These are phyloP conservation scores for Micractinium conductrix DNA, from an alignment of 139 green algal genomes.

Conservation along the genomic window DNA sequence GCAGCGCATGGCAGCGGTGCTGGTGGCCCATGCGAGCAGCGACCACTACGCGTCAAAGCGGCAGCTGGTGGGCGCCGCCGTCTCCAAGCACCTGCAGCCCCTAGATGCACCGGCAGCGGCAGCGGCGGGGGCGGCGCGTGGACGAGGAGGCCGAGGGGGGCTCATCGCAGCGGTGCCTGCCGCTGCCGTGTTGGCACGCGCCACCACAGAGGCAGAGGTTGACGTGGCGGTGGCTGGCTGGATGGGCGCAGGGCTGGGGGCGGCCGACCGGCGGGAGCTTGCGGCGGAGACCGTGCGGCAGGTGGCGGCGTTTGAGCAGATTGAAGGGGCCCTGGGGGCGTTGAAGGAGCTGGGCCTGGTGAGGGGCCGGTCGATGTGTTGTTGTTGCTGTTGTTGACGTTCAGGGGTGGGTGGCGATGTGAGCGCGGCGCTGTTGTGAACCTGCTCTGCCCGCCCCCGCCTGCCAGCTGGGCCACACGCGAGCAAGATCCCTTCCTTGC, in stretches of 20 bases:
- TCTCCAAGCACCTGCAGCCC: not conserved
- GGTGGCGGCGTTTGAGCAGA: conserved; percentile 20
- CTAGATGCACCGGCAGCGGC: not conserved
- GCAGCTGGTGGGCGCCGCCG: not conserved
- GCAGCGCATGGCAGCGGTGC: not conserved
- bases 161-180: not conserved
- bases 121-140: not conserved
- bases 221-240: not conserved
- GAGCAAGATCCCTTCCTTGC: too few species aligned
- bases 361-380: not conserved
- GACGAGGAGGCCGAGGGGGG: too few species aligned
- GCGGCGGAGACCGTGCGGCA: conserved; percentile 26
- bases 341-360: conserved; percentile 22
- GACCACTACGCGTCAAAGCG: not conserved
- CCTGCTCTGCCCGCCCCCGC: too few species aligned
- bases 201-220: not conserved
- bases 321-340: conserved; percentile 6
- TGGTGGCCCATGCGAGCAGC: not conserved
- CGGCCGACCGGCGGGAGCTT: conserved; percentile 26
- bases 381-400: too few species aligned
- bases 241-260: conserved; percentile 1
- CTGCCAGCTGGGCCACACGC: too few species aligned
- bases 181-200: not conserved
- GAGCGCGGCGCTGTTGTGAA: too few species aligned
- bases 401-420: too few species aligned